Evolutionary conservation across 768 basidiomycete species (phyloP).

Genomic region (Lanmaoa rubissima): DNA sequence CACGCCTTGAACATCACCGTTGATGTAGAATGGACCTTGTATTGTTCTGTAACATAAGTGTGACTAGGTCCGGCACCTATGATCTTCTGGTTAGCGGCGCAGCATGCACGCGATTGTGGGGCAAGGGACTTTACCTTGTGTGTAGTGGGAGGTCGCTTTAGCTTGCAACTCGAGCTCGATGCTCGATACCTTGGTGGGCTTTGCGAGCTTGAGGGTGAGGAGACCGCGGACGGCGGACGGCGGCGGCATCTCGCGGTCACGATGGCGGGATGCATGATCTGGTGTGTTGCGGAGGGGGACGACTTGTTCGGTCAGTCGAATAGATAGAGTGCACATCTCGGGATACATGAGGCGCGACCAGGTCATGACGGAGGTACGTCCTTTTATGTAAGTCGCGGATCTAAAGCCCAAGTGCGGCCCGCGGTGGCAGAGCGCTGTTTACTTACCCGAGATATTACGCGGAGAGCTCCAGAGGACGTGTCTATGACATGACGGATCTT

Average conservation of each 20-base stretch:
- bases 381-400: background rate
- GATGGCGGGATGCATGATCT: conserved; percentile 33
- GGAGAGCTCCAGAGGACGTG: no score
- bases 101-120: background rate
- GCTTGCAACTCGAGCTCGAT: conserved; percentile 82
- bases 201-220: conserved; percentile 59
- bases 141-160: conserved; percentile 70
- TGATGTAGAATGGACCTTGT: conserved; percentile 66
- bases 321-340: conserved; percentile 46
- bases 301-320: conserved; percentile 71
- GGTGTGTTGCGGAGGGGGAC: conserved; percentile 55
- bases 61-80: conserved; percentile 67
- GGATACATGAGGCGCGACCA: conserved; percentile 7
- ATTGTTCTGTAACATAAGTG: conserved; percentile 76
- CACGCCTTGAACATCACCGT: conserved; percentile 74
- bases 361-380: background rate
- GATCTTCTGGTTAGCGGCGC: background rate
- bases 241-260: conserved; percentile 40
- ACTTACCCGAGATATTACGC: background rate
- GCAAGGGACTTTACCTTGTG: conserved; percentile 62
- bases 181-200: conserved; percentile 82
- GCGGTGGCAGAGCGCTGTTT: background rate
- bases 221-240: conserved; percentile 66
- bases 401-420: background rate
- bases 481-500: conserved; percentile 1